Evolutionary conservation across 73 alveolate species (phyloP), one percentile per base, ranked within the genome.

Genomic region (Effrenium voratum): DNA sequence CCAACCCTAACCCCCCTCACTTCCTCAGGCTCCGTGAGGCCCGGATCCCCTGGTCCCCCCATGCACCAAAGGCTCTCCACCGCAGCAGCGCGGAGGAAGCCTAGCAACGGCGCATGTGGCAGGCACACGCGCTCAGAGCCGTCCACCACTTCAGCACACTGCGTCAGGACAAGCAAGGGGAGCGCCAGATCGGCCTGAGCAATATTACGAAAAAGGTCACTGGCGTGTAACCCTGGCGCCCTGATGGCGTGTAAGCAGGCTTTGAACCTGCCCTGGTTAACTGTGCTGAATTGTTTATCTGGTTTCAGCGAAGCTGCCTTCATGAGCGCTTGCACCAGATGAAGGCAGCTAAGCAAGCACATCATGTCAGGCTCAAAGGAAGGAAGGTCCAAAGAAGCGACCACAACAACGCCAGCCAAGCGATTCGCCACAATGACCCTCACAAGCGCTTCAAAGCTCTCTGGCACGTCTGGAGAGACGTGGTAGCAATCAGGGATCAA

Each of bases 1-100:
- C n/a, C n/a, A n/a, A n/a, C n/a, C n/a, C n/a, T n/a, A n/a, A n/a
- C n/a, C n/a, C n/a, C n/a, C n/a, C n/a, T n/a, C n/a, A n/a, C n/a
- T n/a, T n/a, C 12, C 36, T 30, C 1, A 24, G 28, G 24, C 81
- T n/a, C 43, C 81, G 36, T 19, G 12, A 30, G 52, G 49, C 52
- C 85, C 6, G 52, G 57, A 34, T 38, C 38, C n/a, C n/a, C n/a
- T n/a, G n/a, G n/a, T n/a, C n/a, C n/a, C n/a, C n/a, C n/a, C n/a
- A n/a, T n/a, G n/a, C n/a, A n/a, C n/a, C n/a, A n/a, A n/a, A n/a
- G n/a, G n/a, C n/a, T n/a, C 50, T 77, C 88, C 66, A 77, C 88
- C 28, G 66, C 88, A 12, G 88, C 88, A 77, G 88, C 88, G 38
- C 88, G 59, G 0, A 30, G 13, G 46, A 77, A 77, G 36, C 88